Conservation (phyloP, 352 stramenopile genomes). For the Phytopythium boreale region DNA sequence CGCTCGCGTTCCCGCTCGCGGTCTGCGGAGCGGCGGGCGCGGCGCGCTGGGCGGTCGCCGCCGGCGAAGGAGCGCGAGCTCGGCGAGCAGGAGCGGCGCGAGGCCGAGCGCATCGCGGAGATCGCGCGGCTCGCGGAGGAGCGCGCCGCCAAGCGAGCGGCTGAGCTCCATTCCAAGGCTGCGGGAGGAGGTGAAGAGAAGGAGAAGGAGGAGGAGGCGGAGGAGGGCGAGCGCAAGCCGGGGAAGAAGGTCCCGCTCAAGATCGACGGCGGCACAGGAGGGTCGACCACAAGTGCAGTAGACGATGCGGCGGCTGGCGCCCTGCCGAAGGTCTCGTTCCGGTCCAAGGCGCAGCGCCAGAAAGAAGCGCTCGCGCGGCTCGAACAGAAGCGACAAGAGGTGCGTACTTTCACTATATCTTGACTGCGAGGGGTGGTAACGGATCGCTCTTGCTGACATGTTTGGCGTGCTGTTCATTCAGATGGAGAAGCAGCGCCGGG, state of each 20-base stretch:
- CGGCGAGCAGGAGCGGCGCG: conserved; percentile 32
- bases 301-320: conserved; percentile 1
- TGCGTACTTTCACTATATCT: conserved; percentile 1
- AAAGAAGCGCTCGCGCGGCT: conserved; percentile 68
- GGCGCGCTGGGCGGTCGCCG: conserved; percentile 6
- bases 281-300: not conserved
- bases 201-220: not conserved
- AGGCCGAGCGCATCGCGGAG: conserved; percentile 68
- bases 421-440: not conserved
- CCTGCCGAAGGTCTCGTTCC: conserved; percentile 56
- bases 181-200: not conserved
- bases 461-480: conserved; percentile 3
- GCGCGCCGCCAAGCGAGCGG: not conserved
- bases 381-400: conserved; percentile 67
- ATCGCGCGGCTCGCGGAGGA: conserved; percentile 1
- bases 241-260: conserved; percentile 32
- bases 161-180: conserved; percentile 11
- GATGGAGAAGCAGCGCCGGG: conserved; percentile 55
- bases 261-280: conserved; percentile 11
- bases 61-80: conserved; percentile 2
- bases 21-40: conserved; percentile 15
- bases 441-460: no score
- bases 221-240: conserved; percentile 12
- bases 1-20: conserved; percentile 39
- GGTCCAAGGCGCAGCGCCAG: conserved; percentile 78